Conservation (phyloP, 192 early-diverging fungal species). For the Backusella tuberculispora region DNA sequence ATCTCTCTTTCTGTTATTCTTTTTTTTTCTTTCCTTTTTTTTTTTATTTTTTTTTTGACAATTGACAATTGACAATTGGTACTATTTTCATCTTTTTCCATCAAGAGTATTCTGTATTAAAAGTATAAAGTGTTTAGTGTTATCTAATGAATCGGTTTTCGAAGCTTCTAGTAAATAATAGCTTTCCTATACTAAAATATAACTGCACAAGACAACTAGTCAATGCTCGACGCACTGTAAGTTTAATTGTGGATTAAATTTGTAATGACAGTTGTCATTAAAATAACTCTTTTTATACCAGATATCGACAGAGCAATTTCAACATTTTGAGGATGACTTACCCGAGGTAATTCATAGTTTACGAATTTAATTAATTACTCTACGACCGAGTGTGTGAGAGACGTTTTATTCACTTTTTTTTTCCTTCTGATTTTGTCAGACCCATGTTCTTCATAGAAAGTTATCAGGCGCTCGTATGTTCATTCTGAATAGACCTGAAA, state of each 20-base stretch:
- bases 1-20: not conserved
- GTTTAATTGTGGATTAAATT: not conserved
- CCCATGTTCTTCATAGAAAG: constrained; percentile 37
- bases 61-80: too few species aligned
- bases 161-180: not conserved
- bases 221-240: not conserved
- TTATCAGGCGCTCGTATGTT: constrained; percentile 60
- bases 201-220: not conserved
- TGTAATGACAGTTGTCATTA: not conserved
- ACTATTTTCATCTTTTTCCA: not conserved
- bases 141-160: not conserved
- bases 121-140: too few species aligned
- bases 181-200: not conserved
- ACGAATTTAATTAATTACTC: not conserved
- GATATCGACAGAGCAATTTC: constrained; percentile 18
- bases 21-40: not conserved
- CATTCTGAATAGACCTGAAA: constrained; percentile 79
- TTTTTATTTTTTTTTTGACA: not conserved
- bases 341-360: constrained; percentile 10
- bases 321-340: constrained; percentile 19
- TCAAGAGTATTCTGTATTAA: too few species aligned
- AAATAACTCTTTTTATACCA: not conserved
- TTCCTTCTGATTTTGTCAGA: constrained; percentile 12
- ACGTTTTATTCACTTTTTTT: not conserved
- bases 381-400: not conserved